Evolutionary conservation across 306 rosid genomes (phyloP).

Genomic region (Boehmeria nivea): DNA sequence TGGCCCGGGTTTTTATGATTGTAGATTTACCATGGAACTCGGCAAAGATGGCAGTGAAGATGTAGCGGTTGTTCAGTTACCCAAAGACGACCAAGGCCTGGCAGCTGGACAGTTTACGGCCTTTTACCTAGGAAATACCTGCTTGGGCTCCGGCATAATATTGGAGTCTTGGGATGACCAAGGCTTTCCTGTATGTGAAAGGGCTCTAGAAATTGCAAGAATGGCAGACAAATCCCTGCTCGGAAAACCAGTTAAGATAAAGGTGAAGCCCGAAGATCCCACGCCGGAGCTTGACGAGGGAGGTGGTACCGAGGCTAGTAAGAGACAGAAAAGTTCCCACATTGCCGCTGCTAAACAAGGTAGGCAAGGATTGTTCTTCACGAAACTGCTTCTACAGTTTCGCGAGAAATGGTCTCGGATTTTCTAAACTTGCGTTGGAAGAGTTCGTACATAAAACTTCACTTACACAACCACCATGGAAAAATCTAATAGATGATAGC

Average conservation of each 20-base stretch:
- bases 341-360: constrained; percentile 27
- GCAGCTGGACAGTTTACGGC: constrained; percentile 95
- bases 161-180: constrained; percentile 85
- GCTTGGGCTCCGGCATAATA: constrained; percentile 90
- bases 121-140: constrained; percentile 67
- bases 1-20: constrained; percentile 72
- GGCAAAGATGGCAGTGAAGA: constrained; percentile 36
- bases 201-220: constrained; percentile 72
- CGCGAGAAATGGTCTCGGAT: constrained; percentile 26
- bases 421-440: constrained; percentile 11
- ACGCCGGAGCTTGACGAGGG: constrained; percentile 20
- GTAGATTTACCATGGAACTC: constrained; percentile 54
- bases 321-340: constrained; percentile 16
- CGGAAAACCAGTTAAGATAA: constrained; percentile 91
- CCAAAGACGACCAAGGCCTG: constrained; percentile 87
- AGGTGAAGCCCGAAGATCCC: constrained; percentile 50
- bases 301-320: constrained; percentile 23
- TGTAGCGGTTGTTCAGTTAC: constrained; percentile 58
- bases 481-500: too few species aligned
- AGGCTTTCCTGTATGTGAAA: constrained; percentile 73
- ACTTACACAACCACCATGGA: too few species aligned
- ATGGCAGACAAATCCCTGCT: constrained; percentile 72
- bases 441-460: too few species aligned
- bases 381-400: constrained; percentile 33
- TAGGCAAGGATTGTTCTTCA: constrained; percentile 13